phyloP scores from a whole-genome alignment of 2,329 filamentous ascomycete genomes.

The Gnomoniopsis smithogilvyi region DNA sequence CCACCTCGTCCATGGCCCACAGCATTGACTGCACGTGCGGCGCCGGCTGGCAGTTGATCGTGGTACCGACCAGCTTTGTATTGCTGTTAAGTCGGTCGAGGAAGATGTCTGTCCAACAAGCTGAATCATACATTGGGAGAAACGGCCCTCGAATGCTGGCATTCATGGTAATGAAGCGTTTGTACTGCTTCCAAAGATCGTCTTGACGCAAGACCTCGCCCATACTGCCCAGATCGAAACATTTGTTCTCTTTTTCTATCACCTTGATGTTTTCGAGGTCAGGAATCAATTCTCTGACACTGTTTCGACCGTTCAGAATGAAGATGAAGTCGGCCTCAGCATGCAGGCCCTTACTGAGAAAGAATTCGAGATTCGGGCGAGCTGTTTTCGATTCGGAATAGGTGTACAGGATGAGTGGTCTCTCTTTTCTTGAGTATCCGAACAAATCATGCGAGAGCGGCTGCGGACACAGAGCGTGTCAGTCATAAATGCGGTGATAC shows the following conservation, averaged over 20 bases:
- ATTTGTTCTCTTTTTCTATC: conserved; percentile 24
- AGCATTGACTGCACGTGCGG: conserved; percentile 31
- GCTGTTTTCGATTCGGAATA: conserved; percentile 27
- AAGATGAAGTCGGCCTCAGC: conserved; percentile 31
- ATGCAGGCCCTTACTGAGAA: conserved; percentile 30
- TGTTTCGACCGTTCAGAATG: conserved; percentile 30
- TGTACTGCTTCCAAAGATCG: conserved; percentile 28
- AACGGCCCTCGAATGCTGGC: conserved; percentile 30
- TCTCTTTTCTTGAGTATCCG: not conserved
- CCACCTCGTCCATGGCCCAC: conserved; percentile 29
- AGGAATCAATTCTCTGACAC: conserved; percentile 19
- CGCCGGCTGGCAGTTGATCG: conserved; percentile 27
- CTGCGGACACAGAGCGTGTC: not conserved
- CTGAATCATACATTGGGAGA: conserved; percentile 26
- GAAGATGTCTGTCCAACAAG: conserved; percentile 30
- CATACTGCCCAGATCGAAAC: conserved; percentile 28
- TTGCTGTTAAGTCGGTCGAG: conserved; percentile 26
- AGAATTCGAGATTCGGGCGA: conserved; percentile 28
- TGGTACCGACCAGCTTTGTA: conserved; percentile 32
- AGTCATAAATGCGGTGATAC: not conserved
- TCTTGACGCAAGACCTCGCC: conserved; percentile 27
- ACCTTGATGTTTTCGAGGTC: conserved; percentile 24
- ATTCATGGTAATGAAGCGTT: conserved; percentile 29
- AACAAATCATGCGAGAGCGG: not conserved
- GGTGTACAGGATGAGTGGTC: conserved; percentile 27